phyloP scores from a whole-genome alignment of 371 early-diverging fungal genomes.

The Quaeritorhiza haematococci region DNA sequence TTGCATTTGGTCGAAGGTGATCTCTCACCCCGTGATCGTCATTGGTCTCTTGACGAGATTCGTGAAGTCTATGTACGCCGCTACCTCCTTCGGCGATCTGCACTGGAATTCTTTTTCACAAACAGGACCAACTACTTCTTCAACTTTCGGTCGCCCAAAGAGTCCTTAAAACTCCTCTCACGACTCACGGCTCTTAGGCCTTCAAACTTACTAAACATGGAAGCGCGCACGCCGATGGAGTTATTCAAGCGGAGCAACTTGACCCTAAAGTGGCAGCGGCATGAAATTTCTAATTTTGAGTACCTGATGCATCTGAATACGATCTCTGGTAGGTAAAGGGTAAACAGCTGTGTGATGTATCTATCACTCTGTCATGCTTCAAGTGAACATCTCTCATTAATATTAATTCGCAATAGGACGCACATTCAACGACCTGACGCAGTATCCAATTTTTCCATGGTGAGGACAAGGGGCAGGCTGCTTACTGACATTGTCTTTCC shows the following conservation, averaged over 20 bases:
- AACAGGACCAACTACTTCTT: slow-evolving; percentile 55
- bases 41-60: slow-evolving; percentile 48
- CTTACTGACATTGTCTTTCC: slow-evolving; percentile 30
- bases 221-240: slow-evolving; percentile 30
- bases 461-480: slow-evolving; percentile 5
- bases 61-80: slow-evolving; percentile 53
- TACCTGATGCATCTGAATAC: slow-evolving; percentile 80
- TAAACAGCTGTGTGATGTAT: no score
- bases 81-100: slow-evolving; percentile 53
- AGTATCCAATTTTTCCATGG: slow-evolving; percentile 54
- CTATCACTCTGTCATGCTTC: no score
- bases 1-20: slow-evolving; percentile 32
- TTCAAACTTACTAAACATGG: slow-evolving; percentile 21
- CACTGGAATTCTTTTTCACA: slow-evolving; percentile 62
- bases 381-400: not conserved
- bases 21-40: slow-evolving; percentile 34
- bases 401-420: slow-evolving; percentile 45
- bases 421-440: slow-evolving; percentile 48
- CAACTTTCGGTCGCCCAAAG: slow-evolving; percentile 44
- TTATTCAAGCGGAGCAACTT: slow-evolving; percentile 43
- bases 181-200: slow-evolving; percentile 41
- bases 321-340: slow-evolving; percentile 44
- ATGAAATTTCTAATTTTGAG: slow-evolving; percentile 73
- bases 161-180: slow-evolving; percentile 37
- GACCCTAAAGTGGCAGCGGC: slow-evolving; percentile 65